Conservation (phyloP, 163 green algal species). For the Smithsoniella earleae region DNA sequence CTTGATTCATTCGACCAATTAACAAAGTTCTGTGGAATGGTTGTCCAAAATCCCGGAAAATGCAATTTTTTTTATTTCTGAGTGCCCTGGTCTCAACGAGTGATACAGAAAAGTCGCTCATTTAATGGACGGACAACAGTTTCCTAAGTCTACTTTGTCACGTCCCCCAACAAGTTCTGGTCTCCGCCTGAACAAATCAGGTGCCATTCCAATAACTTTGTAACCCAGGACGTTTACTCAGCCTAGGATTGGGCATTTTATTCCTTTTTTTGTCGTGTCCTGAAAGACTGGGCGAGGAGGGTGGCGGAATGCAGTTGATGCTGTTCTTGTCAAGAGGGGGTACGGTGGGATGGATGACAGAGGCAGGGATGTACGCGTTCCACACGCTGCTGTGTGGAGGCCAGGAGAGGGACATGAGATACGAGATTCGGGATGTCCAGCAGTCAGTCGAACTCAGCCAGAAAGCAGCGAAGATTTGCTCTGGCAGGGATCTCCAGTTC, state of each 20-base stretch:
- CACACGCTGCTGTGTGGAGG: background rate
- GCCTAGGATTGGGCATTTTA: background rate
- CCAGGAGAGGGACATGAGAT: background rate
- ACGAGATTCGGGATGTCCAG: slow-evolving; percentile 23
- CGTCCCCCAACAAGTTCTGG: too few relatives aligned
- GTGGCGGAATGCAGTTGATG: background rate
- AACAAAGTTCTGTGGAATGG: too few relatives aligned
- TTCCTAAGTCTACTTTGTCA: too few relatives aligned
- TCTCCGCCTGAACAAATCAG: background rate
- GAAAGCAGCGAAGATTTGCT: slow-evolving; percentile 1
- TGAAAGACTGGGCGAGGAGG: background rate
- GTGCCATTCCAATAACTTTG: background rate
- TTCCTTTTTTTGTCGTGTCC: background rate
- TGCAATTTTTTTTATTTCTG: too few relatives aligned
- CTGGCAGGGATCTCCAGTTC: background rate
- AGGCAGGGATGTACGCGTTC: background rate
- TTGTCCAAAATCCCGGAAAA: too few relatives aligned
- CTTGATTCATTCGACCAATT: too few relatives aligned
- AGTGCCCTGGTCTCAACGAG: too few relatives aligned
- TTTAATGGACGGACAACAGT: too few relatives aligned
- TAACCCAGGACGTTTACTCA: background rate
- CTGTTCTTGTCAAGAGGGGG: slow-evolving; percentile 11
- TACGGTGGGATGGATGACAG: slow-evolving; percentile 18
- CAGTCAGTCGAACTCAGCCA: background rate
- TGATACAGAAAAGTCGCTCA: too few relatives aligned